Base-by-base conservation (phyloP, 2,329 filamentous ascomycete genomes). In the Xylariaceae sp. region DNA sequence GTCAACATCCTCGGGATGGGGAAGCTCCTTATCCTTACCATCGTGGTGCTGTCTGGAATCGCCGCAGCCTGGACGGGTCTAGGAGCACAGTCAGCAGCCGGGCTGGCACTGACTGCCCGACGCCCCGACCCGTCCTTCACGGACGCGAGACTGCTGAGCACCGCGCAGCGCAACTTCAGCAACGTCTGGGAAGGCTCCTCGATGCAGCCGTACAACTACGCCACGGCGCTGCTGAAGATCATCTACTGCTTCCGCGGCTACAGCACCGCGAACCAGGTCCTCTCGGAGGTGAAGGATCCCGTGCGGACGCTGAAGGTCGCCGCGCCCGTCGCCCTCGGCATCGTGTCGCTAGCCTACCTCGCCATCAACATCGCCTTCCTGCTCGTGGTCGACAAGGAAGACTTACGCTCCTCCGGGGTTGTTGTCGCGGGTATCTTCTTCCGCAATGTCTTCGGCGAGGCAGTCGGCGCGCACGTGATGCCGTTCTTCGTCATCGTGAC, bases 311-410 rank as follows among this genome's bases (percentile, higher is more conserved):
- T 87, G 48, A 82, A 81, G 63, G 75, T 82, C 37, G 83, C 82
- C 0, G 81, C 81, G 0, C 81, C 83, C 0, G 60, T 81, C 2
- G 83, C 82, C 0, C 76, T 86, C 7, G 70, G 73, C n/a, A 73
- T 79, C 7, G 80, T 84, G n/a, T 78, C 79, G 0, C 67, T 83
- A 20, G 68, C 82, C 0, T 86, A 86, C 66, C 79, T 85, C 69
- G 73, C 84, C 42, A 76, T 79, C 68, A 85, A 84, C 65, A 75
- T 84, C 32, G 80, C 83, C 19, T 85, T 85, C 68, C 85, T 86
- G 62, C 78, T 81, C 2, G 83, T 81, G 7, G 81, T 85, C 1
- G 79, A 82, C 18, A 79, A 79, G 57, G 77, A 81, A 5, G 79
- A 84, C 54, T 82, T 87, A 59, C 71, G 78, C 16, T 70, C 73